A percentile compares a stretch with the other conserved stretches of the same genome.
Evolutionary conservation across 495 filamentous ascomycete species (phyloP).

Genomic region (Penicillium parvum): DNA sequence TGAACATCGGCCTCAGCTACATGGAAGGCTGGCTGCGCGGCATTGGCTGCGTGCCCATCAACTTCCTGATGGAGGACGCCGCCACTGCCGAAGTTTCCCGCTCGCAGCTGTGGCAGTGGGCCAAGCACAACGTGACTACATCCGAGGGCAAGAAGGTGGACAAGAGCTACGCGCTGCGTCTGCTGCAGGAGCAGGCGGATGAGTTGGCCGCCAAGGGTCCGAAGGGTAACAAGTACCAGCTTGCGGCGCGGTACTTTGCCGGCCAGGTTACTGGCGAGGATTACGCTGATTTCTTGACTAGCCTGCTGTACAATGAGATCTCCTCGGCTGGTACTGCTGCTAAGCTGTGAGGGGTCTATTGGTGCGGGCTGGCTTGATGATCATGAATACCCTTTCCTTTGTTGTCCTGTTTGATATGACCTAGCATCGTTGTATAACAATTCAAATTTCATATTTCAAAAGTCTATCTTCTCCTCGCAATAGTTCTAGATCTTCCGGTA

Average conservation of each 20-base stretch:
- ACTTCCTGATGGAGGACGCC: constrained; percentile 99
- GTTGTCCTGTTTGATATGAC: too few relatives aligned
- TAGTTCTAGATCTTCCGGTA: too few relatives aligned
- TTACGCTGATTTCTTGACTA: constrained; percentile 96
- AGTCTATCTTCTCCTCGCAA: too few relatives aligned
- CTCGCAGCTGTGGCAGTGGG: constrained; percentile 95
- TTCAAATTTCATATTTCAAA: too few relatives aligned
- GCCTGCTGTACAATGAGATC: constrained; percentile 93
- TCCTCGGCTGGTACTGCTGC: constrained; percentile 76
- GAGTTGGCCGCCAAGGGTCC: constrained; percentile 68
- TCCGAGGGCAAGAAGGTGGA: constrained; percentile 89
- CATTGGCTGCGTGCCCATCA: constrained; percentile 95
- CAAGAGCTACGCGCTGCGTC: constrained; percentile 80
- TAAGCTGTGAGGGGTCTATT: constrained; percentile 59
- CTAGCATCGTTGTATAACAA: too few relatives aligned
- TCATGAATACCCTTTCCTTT: constrained; percentile 28
- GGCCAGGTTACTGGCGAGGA: constrained; percentile 94
- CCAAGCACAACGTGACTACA: constrained; percentile 76
- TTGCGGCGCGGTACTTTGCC: constrained; percentile 89
- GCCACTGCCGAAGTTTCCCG: constrained; percentile 95
- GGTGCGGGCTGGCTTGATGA: constrained; percentile 10
- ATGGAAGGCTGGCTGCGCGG: constrained; percentile 99
- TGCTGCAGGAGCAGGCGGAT: constrained; percentile 83
- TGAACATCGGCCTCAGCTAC: constrained; percentile 93
- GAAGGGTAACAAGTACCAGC: constrained; percentile 86